Evolutionary conservation across 179 eudicot genomes (phyloP), one percentile per base, ranked within the genome.

Genomic region (Monotropa hypopitys): DNA sequence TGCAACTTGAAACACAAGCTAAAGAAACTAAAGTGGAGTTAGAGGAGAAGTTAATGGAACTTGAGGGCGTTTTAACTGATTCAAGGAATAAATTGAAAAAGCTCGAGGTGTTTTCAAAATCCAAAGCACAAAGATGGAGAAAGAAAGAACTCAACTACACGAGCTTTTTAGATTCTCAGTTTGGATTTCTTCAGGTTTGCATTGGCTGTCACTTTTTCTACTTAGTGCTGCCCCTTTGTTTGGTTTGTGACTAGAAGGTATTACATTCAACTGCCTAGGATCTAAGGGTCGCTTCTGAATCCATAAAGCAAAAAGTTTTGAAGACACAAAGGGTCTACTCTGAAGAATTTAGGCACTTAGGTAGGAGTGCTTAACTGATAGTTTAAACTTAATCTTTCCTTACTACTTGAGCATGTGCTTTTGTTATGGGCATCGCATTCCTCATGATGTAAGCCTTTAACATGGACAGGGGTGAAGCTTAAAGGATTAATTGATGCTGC

Each of bases 401-500:
- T 8, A 3, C 20, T 45, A 28, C 69, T 26, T 26, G 18, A 57
- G 47, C 12, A 75, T 76, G 54, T 47, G 65, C 40, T 65, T 67
- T 68, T 67, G 43, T 77, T 32, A 50, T 68, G 51, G 18, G 23
- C 3, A 49, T 54, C 20, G 1, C 72, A 70, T 71, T 76, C 30
- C 70, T 76, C 20, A 68, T 33, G 32, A 63, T 40, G 30, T 26
- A 18, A 23, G 15, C 50, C 46, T 70, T 40, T 49, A 62, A 18
- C 32, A 28, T 47, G 59, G 47, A 77, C 87, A 95, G 99, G 92
- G 42, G 66, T 82, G 73, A 88, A 93, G 81, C 88, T 95, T 59
- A 88, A 89, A 79, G 90, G 88, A 72, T 86, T 95, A 46, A 87
- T 92, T 59, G 97, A 90, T 77, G 97, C 95, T 79, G 99, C 99